Evolutionary conservation across 2,329 filamentous ascomycete species (phyloP), one percentile per base, ranked within the genome.

Genomic region (Hyphodiscus sp.): DNA sequence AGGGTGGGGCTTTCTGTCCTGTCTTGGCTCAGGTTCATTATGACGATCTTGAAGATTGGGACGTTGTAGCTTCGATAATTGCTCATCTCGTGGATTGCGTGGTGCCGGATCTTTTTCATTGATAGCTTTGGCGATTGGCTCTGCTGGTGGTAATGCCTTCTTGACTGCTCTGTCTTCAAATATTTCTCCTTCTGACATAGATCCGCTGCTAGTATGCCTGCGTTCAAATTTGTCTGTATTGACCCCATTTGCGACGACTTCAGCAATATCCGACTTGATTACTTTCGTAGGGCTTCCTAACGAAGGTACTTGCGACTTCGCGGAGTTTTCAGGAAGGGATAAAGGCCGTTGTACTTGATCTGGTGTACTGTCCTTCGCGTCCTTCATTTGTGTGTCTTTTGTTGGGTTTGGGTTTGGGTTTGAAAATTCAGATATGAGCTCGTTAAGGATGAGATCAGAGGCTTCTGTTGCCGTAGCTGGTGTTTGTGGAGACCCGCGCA

Each of bases 111-210:
- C 58, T 49, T 57, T 52, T 50, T 45, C n/a, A 44, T 55, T 61
- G 47, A 41, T 45, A 18, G 42, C 13, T 23, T 56, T 61, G 42
- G 45, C 45, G 23, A 50, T 51, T 51, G 56, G 49, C 23, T 61
- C 57, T n/a, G 52, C 52, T 38, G 58, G 49, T 49, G 55, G 51
- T 41, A 44, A 41, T 45, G 55, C 23, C 48, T 54, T 60, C 51
- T 47, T 54, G 9, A 57, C 52, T 38, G 52, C 51, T 46, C 54
- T 42, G 41, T 67, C 64, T 59, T 68, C 67, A 42, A 65, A 23
- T 54, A 69, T 67, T 52, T 69, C 67, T n/a, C 67, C 66, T 23
- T 62, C 58, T 54, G 58, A 64, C 29, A 55, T 54, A 11, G 63
- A 62, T 38, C 53, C 59, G 56, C 59, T 58, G 45, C 58, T 64